These are phyloP conservation scores for Huntiella omanensis DNA, from an alignment of 2,329 filamentous ascomycete species.

Conservation along the genomic window DNA sequence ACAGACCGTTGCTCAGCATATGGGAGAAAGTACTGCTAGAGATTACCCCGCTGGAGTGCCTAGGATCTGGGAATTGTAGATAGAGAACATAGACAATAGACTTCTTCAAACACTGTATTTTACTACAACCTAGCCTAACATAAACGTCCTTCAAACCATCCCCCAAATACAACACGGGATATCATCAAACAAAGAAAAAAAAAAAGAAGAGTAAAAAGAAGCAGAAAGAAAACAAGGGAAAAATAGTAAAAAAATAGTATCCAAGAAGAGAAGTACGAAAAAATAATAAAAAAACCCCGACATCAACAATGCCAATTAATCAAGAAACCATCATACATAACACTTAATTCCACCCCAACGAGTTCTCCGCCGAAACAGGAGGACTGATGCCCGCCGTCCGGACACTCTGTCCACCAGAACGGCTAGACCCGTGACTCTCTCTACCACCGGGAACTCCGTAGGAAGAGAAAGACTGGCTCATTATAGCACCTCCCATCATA, in stretches of 20 bases:
- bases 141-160: no score
- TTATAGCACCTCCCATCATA: slow-evolving; percentile 51
- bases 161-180: no score
- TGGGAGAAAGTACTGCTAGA: slow-evolving; percentile 9
- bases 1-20: slow-evolving; percentile 1
- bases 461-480: slow-evolving; percentile 36
- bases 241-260: no score
- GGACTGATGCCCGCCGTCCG: slow-evolving; percentile 58
- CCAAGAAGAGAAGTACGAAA: no score
- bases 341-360: slow-evolving; percentile 72
- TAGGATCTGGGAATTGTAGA: background rate
- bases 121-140: no score
- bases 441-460: slow-evolving; percentile 32
- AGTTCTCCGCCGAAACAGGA: slow-evolving; percentile 85
- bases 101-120: background rate
- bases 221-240: no score
- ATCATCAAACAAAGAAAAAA: no score
- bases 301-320: no score
- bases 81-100: background rate
- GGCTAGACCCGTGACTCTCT: slow-evolving; percentile 49
- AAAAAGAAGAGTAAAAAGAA: no score
- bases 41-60: slow-evolving; percentile 10
- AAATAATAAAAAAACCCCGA: no score
- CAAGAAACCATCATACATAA: background rate
- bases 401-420: slow-evolving; percentile 32